Conservation (phyloP, 148 eudicot genomes). For the Simmondsia chinensis region DNA sequence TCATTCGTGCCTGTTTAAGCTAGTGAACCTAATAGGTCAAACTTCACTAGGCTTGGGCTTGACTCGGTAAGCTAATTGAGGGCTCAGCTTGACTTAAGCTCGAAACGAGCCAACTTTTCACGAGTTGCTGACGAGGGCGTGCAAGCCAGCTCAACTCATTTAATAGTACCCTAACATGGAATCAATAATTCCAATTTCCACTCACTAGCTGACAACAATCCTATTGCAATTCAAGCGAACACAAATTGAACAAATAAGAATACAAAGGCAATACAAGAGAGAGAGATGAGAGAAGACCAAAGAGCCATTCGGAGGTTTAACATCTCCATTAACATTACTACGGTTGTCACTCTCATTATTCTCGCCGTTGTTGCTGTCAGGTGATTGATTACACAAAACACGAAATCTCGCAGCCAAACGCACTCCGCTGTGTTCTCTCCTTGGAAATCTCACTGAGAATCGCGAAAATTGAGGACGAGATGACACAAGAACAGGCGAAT, state of each 20-base stretch:
- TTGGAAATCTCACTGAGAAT: slow-evolving; percentile 14
- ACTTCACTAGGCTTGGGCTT: no score
- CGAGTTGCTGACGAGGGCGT: no score
- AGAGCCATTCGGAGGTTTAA: slow-evolving; percentile 17
- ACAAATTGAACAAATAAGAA: not conserved
- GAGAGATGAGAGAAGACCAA: slow-evolving; percentile 1
- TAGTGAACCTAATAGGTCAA: no score
- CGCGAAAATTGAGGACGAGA: not conserved
- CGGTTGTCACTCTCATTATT: slow-evolving; percentile 2
- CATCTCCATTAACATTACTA: not conserved
- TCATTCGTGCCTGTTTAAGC: no score
- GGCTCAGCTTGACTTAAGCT: no score
- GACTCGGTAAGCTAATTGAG: no score
- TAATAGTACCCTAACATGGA: not conserved
- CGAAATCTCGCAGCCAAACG: slow-evolving; percentile 14
- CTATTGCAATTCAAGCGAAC: not conserved
- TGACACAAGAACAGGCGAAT: slow-evolving; percentile 6
- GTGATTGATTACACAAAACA: slow-evolving; percentile 21
- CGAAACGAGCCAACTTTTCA: no score
- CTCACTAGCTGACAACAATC: slow-evolving; percentile 1
- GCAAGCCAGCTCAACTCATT: no score
- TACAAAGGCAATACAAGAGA: not conserved
- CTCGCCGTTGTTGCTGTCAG: slow-evolving; percentile 9
- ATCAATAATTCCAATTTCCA: not conserved
- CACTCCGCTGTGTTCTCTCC: not conserved